Conservation (phyloP, 305 asterid genomes). For the Solanum hybrid region DNA sequence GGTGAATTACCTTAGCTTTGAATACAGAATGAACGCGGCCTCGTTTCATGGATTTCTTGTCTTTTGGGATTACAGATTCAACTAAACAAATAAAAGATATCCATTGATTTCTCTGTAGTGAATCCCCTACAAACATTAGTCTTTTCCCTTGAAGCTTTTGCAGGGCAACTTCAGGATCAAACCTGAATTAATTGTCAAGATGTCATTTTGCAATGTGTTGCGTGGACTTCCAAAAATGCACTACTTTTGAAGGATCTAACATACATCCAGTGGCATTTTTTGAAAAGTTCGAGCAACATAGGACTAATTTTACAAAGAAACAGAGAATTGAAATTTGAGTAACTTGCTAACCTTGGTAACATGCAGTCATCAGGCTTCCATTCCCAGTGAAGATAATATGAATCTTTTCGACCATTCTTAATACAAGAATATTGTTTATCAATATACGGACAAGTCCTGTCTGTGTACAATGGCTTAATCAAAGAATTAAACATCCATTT, state of each 20-base stretch:
- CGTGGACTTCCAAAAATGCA: not conserved
- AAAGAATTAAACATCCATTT: slow-evolving; percentile 66
- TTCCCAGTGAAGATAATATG: slow-evolving; percentile 68
- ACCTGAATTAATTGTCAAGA: slow-evolving; percentile 22
- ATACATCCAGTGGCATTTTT: not conserved
- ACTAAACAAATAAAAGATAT: slow-evolving; percentile 73
- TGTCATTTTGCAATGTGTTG: not conserved
- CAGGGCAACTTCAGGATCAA: slow-evolving; percentile 51
- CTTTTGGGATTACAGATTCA: slow-evolving; percentile 54
- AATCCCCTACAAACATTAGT: slow-evolving; percentile 83
- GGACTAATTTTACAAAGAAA: not conserved
- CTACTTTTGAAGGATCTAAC: not conserved
- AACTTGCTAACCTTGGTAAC: slow-evolving; percentile 53
- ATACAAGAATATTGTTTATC: slow-evolving; percentile 72
- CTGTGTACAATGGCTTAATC: slow-evolving; percentile 60
- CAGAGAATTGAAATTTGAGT: not conserved
- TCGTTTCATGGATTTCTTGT: slow-evolving; percentile 52
- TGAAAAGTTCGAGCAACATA: not conserved
- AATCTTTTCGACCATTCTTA: slow-evolving; percentile 64
- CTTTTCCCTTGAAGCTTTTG: slow-evolving; percentile 55
- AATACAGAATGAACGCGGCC: slow-evolving; percentile 60
- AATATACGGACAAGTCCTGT: slow-evolving; percentile 49
- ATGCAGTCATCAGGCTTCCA: slow-evolving; percentile 88
- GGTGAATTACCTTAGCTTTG: slow-evolving; percentile 44
- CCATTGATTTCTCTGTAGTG: slow-evolving; percentile 83